These are phyloP conservation scores for Scenedesmus sp. DNA, from an alignment of 163 green algal genomes.

Conservation along the genomic window DNA sequence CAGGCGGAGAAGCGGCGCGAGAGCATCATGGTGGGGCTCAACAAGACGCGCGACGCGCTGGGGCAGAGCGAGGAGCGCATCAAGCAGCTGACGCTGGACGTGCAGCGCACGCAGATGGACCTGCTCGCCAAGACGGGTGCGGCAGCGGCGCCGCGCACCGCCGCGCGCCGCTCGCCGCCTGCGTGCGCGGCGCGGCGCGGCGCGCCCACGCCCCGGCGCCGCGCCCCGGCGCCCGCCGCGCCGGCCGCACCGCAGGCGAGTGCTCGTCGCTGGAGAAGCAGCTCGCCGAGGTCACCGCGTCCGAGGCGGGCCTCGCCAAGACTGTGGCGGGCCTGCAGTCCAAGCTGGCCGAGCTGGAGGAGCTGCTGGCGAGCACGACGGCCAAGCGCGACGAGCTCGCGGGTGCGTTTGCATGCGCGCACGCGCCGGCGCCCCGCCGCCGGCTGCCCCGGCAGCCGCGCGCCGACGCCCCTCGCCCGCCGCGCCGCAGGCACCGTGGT, in stretches of 20 bases:
- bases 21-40: conserved; percentile 79
- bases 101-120: conserved; percentile 77
- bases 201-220: too few relatives aligned
- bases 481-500: conserved; percentile 17
- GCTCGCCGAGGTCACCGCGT: conserved; percentile 51
- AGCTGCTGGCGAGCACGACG: conserved; percentile 20
- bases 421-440: too few relatives aligned
- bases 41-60: conserved; percentile 73
- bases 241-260: too few relatives aligned
- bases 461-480: too few relatives aligned
- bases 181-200: too few relatives aligned
- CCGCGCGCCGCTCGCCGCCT: too few relatives aligned
- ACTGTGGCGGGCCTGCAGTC: conserved; percentile 2
- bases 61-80: conserved; percentile 62
- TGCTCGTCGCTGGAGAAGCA: conserved; percentile 49
- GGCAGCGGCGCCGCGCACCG: conserved; percentile 7
- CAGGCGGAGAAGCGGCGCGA: conserved; percentile 79
- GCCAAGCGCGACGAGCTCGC: conserved; percentile 11
- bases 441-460: too few relatives aligned
- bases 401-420: conserved; percentile 5
- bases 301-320: conserved; percentile 44
- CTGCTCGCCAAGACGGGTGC: conserved; percentile 69
- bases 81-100: conserved; percentile 55
- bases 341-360: conserved; percentile 31
- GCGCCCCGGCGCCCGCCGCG: too few relatives aligned